Base-by-base conservation (phyloP, 1,284 basidiomycete genomes). In the Tausonia pullulans region DNA sequence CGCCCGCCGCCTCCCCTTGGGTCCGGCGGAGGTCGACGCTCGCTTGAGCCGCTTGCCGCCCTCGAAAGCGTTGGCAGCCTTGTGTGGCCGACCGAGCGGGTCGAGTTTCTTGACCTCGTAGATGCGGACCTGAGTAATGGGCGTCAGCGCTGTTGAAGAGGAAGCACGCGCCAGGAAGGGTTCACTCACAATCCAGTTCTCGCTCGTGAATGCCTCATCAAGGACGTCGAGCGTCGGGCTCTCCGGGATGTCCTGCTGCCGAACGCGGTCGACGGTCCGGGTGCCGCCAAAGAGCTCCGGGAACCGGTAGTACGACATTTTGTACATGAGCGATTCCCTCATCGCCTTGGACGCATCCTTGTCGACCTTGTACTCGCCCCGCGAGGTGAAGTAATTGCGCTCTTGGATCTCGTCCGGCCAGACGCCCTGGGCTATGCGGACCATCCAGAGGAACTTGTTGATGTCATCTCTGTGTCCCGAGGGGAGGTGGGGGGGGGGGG, bases 371-470 rank as follows among this genome's bases (percentile, higher is more conserved):
- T 98, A 99, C 75, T 98, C 93, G 56, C 96, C 96, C 10, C 86
- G 80, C n/a, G 85, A 79, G 0, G 88, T 98, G 78, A 99, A 99
- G 81, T 90, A 99, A 74, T 89, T 87, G 45, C 85, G 81, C 78
- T 99, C 96, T 73, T 89, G 87, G 67, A 98, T 90, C 77, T 98
- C 96, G 61, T 98, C 91, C 0, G 96, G 96, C 96, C 96, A 99
- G 59, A 97, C 89, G 65, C 96, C 95, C 74, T 97, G 92, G 2
- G 96, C 88, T 72, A 98, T 98, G 66, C 96, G 85, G 68, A 98
- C 88, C 92, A 95, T 95, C 91, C 91, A 96, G 65, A 99, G 79
- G 83, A 96, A 99, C 79, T 98, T 99, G 85, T 99, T 99, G 79
- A 99, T 91, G 75, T 99, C 96, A 77, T 99, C 96, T 13, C 72